A percentile compares a stretch with the other conserved stretches of the same genome.
These are phyloP conservation scores for Striga hermonthica DNA, from an alignment of 305 asterid species.

Conservation along the genomic window DNA sequence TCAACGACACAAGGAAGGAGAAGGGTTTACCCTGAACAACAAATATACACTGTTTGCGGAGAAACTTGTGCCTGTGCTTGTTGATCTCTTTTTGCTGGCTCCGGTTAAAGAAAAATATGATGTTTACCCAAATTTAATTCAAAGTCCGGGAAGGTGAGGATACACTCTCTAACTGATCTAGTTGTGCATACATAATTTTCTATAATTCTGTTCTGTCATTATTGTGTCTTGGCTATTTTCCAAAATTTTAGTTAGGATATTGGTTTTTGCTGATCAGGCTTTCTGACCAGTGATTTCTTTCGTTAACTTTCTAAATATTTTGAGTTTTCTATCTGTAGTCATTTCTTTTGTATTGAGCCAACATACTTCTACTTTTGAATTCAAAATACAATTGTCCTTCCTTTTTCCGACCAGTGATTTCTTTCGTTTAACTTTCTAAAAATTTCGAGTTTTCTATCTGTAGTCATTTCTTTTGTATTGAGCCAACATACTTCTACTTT, in stretches of 20 bases:
- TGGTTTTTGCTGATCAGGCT: constrained; percentile 7
- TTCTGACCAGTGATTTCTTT: too few species aligned
- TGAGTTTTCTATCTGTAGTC: too few species aligned
- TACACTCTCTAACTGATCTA: neutral
- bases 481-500: too few species aligned
- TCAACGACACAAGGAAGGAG: constrained; percentile 42
- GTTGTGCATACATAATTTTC: constrained; percentile 13
- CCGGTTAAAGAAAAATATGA: constrained; percentile 67
- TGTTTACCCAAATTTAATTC: constrained; percentile 63
- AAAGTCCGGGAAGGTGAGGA: constrained; percentile 91
- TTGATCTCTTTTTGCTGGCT: constrained; percentile 73
- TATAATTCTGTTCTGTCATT: constrained; percentile 7
- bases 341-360: too few species aligned
- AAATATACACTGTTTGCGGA: constrained; percentile 64
- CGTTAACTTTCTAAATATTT: too few species aligned
- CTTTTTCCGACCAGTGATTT: too few species aligned
- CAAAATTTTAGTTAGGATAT: constrained; percentile 19
- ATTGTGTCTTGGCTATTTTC: neutral
- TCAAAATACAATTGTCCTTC: neutral
- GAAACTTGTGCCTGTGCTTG: constrained; percentile 78
- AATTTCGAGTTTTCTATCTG: too few species aligned
- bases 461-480: too few species aligned
- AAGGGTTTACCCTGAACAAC: constrained; percentile 38
- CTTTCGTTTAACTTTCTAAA: too few species aligned
- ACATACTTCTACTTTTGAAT: too few species aligned